phyloP scores from a whole-genome alignment of 2,329 filamentous ascomycete species.

The Pyricularia sp. region DNA sequence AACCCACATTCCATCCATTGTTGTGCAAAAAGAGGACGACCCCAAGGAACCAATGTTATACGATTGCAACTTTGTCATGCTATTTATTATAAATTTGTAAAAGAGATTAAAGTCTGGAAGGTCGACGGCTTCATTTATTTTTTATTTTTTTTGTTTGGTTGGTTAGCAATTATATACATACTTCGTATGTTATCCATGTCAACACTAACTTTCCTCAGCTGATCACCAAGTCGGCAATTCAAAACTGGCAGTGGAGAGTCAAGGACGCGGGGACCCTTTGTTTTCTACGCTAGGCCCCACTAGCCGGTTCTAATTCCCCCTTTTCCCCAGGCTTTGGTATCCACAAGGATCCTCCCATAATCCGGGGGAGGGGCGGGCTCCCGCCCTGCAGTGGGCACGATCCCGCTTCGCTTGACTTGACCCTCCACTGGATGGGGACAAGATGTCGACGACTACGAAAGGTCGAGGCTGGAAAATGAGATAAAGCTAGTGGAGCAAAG shows the following conservation, averaged over 20 bases:
- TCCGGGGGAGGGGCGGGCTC: background rate
- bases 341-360: background rate
- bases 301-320: background rate
- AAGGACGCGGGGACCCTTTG: background rate
- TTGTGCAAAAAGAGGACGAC: background rate
- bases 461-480: background rate
- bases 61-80: background rate
- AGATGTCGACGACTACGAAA: background rate
- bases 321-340: background rate
- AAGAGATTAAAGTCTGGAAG: background rate
- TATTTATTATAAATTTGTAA: background rate
- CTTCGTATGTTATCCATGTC: background rate
- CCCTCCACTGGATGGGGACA: background rate
- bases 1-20: background rate
- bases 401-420: background rate
- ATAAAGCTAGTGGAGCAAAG: background rate
- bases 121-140: background rate
- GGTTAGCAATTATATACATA: background rate
- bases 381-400: background rate
- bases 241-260: background rate
- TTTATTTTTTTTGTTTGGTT: background rate
- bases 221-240: background rate
- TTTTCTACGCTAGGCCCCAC: background rate
- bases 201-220: background rate
- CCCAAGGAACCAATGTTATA: background rate